These are phyloP conservation scores for Penstemon davidsonii DNA, from an alignment of 257 asterid genomes.

Conservation along the genomic window DNA sequence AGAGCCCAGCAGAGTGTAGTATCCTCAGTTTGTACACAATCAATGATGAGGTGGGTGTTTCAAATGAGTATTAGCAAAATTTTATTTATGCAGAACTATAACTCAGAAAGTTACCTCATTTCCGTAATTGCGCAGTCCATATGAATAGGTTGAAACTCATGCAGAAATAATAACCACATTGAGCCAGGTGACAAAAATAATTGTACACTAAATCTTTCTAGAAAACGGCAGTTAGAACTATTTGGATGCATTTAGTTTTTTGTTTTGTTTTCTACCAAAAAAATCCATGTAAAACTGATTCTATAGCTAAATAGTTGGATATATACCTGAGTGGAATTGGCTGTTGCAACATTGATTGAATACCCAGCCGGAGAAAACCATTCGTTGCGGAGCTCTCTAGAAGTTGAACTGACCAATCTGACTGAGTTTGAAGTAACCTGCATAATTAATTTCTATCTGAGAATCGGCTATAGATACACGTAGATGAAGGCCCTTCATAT, in stretches of 20 bases:
- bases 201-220: background rate
- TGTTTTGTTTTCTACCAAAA: conserved; percentile 3
- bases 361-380: conserved; percentile 81
- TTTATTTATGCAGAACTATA: background rate
- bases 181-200: background rate
- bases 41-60: background rate
- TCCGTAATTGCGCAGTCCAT: background rate
- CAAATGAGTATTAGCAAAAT: background rate
- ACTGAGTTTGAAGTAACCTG: conserved; percentile 85
- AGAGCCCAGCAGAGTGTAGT: too few species aligned
- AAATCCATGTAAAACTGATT: conserved; percentile 14
- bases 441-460: conserved; percentile 28
- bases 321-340: conserved; percentile 84
- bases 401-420: conserved; percentile 70
- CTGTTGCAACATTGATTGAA: conserved; percentile 91
- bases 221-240: conserved; percentile 7
- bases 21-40: background rate
- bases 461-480: background rate
- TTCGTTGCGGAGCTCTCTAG: conserved; percentile 71
- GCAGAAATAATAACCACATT: background rate
- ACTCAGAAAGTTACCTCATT: background rate
- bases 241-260: background rate
- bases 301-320: conserved; percentile 12
- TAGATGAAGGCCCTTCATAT: background rate
- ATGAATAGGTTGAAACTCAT: background rate